Evolutionary conservation across 768 basidiomycete species (phyloP).

Genomic region (Phylloporus sp.): DNA sequence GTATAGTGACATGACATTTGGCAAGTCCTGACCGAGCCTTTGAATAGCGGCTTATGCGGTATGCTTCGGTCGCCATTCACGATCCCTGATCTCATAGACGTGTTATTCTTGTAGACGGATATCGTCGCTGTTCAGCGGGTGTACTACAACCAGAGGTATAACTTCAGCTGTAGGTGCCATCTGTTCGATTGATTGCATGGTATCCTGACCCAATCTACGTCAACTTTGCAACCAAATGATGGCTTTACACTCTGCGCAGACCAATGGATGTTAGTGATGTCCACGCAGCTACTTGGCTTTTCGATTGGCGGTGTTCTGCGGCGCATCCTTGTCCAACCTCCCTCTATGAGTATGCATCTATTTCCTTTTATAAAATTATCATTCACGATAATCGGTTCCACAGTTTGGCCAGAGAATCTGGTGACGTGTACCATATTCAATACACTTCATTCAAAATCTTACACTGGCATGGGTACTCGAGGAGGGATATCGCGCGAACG

Average conservation of each 20-base stretch:
- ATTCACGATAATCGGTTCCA: constrained; percentile 30
- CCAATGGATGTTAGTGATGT: constrained; percentile 61
- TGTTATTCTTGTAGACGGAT: constrained; percentile 41
- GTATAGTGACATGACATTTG: neutral
- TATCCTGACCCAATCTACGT: neutral
- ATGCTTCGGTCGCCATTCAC: neutral
- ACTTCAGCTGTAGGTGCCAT: constrained; percentile 40
- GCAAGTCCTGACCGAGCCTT: neutral
- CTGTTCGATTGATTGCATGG: neutral
- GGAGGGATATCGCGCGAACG: constrained; percentile 49
- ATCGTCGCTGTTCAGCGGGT: constrained; percentile 70
- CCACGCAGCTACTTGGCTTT: constrained; percentile 66
- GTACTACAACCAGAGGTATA: constrained; percentile 56
- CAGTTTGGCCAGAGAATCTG: constrained; percentile 70
- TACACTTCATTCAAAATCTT: constrained; percentile 58
- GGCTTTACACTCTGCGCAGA: too few relatives aligned
- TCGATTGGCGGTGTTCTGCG: constrained; percentile 54
- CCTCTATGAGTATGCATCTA: constrained; percentile 51
- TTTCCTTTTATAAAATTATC: neutral
- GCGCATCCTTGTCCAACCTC: constrained; percentile 60
- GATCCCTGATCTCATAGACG: neutral
- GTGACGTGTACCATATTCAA: constrained; percentile 70
- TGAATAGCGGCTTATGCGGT: constrained; percentile 44
- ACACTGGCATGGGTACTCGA: constrained; percentile 38
- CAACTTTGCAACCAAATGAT: too few relatives aligned